phyloP scores from a whole-genome alignment of 2,329 filamentous ascomycete species.

The Hypomyces perniciosus region DNA sequence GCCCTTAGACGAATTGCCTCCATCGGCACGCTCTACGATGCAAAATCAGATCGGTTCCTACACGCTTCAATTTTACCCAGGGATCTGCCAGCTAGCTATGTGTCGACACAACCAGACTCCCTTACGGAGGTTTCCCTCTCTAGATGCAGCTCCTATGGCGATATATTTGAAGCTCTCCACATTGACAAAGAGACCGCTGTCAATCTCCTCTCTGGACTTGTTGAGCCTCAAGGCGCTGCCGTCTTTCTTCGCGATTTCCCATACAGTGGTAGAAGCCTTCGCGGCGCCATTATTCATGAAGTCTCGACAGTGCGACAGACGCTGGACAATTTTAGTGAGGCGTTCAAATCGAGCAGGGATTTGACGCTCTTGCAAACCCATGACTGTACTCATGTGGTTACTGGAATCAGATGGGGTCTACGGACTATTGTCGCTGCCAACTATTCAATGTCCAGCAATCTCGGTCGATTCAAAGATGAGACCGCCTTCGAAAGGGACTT shows the following conservation, averaged over 20 bases:
- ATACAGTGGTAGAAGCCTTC: accelerated
- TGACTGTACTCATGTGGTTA: slow-evolving; percentile 14
- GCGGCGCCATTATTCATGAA: background rate
- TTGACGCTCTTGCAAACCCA: background rate
- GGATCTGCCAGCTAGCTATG: accelerated
- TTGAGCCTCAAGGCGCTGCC: slow-evolving; percentile 9
- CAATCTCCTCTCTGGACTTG: slow-evolving; percentile 9
- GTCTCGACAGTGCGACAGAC: slow-evolving; percentile 4
- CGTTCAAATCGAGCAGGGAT: background rate
- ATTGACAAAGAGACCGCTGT: slow-evolving; percentile 8
- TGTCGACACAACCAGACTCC: background rate
- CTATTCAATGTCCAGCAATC: background rate
- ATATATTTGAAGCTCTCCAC: background rate
- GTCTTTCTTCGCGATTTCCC: slow-evolving; percentile 8
- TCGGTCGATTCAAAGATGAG: background rate
- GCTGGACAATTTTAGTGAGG: background rate
- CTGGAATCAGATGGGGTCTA: slow-evolving; percentile 13
- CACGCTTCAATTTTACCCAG: slow-evolving; percentile 1
- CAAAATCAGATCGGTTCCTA: slow-evolving; percentile 13
- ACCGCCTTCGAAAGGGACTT: slow-evolving; percentile 5
- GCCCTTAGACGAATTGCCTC: slow-evolving; percentile 11
- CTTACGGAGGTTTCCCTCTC: background rate
- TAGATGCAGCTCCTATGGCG: background rate
- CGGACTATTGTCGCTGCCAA: slow-evolving; percentile 10
- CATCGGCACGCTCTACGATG: slow-evolving; percentile 16